Conservation (phyloP, 257 asterid species). For the Haberlea rhodopensis region DNA sequence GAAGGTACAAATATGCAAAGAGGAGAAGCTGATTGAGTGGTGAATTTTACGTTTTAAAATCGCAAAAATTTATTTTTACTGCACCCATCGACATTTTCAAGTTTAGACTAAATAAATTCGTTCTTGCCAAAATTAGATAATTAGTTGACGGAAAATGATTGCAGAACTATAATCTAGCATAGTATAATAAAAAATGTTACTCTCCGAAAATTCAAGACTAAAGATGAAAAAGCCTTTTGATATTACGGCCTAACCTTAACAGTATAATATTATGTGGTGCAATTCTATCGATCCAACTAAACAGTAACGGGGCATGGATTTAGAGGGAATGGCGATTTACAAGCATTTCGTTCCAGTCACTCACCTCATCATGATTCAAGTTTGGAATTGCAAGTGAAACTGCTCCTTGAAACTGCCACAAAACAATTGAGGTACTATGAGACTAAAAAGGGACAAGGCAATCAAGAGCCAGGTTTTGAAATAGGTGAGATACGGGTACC, state of each 20-base stretch:
- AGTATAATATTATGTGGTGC: neutral
- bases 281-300: neutral
- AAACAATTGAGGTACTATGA: conserved; percentile 3
- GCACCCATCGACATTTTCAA: too few species aligned
- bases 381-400: conserved; percentile 51
- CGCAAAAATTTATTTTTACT: too few species aligned
- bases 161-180: too few species aligned
- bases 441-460: conserved; percentile 3
- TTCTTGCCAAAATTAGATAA: neutral
- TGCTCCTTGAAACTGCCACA: conserved; percentile 64
- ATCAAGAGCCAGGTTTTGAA: conserved; percentile 9
- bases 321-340: conserved; percentile 4
- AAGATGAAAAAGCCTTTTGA: too few species aligned
- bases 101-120: neutral
- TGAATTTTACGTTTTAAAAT: too few species aligned
- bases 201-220: too few species aligned
- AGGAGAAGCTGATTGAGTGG: too few species aligned
- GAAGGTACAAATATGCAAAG: neutral
- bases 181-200: too few species aligned
- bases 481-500: conserved; percentile 9
- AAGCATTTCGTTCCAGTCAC: conserved; percentile 20
- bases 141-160: too few species aligned
- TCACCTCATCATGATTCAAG: conserved; percentile 68
- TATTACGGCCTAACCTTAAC: neutral
- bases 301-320: neutral